These are phyloP conservation scores for Jaltomata sinuosa DNA, from an alignment of 257 asterid species.

Conservation along the genomic window DNA sequence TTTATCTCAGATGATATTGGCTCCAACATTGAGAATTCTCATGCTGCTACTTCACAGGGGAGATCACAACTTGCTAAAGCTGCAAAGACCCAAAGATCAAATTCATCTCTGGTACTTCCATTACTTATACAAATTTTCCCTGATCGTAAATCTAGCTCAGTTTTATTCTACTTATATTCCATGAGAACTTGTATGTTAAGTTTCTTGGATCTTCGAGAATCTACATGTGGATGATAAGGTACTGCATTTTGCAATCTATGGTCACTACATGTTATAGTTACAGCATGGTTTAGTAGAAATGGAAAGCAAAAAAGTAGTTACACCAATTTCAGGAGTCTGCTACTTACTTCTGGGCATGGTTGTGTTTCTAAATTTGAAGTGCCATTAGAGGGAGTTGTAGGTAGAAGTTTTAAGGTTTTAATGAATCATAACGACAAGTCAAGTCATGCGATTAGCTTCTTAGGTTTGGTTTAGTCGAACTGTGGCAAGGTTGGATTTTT, in stretches of 20 bases:
- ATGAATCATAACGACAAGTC: neutral
- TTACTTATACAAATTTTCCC: neutral
- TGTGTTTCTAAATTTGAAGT: neutral
- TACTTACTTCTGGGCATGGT: neutral
- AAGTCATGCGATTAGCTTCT: neutral
- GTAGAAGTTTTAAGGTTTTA: neutral
- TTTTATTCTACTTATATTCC: neutral
- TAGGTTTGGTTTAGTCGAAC: neutral
- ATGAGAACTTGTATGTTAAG: neutral
- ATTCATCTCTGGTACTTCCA: conserved; percentile 68
- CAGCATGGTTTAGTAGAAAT: neutral
- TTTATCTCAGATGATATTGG: conserved; percentile 62
- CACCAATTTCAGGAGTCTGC: neutral
- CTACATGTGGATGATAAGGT: neutral
- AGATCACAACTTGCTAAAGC: conserved; percentile 82
- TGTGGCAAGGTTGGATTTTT: neutral
- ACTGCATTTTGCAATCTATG: neutral
- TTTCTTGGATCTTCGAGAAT: neutral
- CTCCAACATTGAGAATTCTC: conserved; percentile 67
- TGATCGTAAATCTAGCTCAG: neutral
- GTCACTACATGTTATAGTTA: neutral
- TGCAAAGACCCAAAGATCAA: conserved; percentile 77
- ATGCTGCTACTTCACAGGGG: conserved; percentile 82
- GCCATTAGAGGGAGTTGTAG: neutral
- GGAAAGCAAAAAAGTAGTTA: neutral